Percentiles rank a stretch among this genome's conserved stretches.
These are phyloP conservation scores for Arxiozyma bovina DNA, from an alignment of 1,139 yeast genomes.

Conservation along the genomic window DNA sequence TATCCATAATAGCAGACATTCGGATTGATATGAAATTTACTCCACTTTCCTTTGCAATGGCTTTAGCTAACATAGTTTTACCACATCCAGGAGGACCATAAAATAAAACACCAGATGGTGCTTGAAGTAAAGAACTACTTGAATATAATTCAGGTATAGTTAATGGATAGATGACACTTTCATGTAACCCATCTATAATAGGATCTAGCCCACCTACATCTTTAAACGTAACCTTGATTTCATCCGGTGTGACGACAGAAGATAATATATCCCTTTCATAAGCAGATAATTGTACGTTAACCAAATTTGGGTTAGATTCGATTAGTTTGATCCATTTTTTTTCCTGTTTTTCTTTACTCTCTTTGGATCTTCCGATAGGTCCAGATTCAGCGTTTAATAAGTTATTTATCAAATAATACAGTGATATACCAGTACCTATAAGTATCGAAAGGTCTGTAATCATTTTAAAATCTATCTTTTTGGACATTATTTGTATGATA, in stretches of 20 bases:
- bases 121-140: slow-evolving; percentile 50
- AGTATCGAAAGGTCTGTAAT: slow-evolving; percentile 62
- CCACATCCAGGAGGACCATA: slow-evolving; percentile 99
- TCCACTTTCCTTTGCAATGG: slow-evolving; percentile 84
- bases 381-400: slow-evolving; percentile 45
- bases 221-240: slow-evolving; percentile 59
- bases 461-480: slow-evolving; percentile 46
- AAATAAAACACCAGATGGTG: slow-evolving; percentile 89
- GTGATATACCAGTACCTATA: slow-evolving; percentile 75
- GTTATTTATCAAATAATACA: slow-evolving; percentile 60
- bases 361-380: slow-evolving; percentile 49
- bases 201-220: slow-evolving; percentile 86
- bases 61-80: slow-evolving; percentile 94
- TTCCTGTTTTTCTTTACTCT: slow-evolving; percentile 58
- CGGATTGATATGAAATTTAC: slow-evolving; percentile 87
- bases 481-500: slow-evolving; percentile 16
- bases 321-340: slow-evolving; percentile 54
- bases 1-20: slow-evolving; percentile 93
- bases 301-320: slow-evolving; percentile 48
- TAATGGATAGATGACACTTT: slow-evolving; percentile 79
- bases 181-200: slow-evolving; percentile 76
- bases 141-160: slow-evolving; percentile 42
- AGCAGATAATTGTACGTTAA: slow-evolving; percentile 50
- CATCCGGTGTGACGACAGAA: slow-evolving; percentile 78
- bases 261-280: slow-evolving; percentile 71